A percentile compares a stretch with the other conserved stretches of the same genome.
These are phyloP conservation scores for Tuber borchii DNA, from an alignment of 495 filamentous ascomycete species.

Conservation along the genomic window DNA sequence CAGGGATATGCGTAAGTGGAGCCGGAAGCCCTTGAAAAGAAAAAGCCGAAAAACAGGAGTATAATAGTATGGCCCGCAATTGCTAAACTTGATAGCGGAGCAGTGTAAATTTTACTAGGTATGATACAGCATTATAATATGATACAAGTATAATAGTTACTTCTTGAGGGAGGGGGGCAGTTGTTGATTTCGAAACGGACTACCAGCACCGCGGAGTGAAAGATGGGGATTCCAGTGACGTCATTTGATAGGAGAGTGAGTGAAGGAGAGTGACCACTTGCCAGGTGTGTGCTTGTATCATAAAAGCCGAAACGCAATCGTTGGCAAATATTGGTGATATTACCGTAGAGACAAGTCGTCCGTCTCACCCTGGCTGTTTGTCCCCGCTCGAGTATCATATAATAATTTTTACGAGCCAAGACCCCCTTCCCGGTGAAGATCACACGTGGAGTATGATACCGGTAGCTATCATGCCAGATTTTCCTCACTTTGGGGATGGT, in stretches of 20 bases:
- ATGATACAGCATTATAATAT: no score
- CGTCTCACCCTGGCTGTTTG: not conserved
- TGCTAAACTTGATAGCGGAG: no score
- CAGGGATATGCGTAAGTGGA: not conserved
- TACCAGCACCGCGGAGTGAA: no score
- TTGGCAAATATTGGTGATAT: not conserved
- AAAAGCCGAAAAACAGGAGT: not conserved
- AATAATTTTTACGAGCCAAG: no score
- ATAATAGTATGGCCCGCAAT: not conserved
- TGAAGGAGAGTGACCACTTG: no score
- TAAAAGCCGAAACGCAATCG: not conserved
- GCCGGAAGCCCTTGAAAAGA: not conserved
- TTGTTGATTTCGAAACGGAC: no score
- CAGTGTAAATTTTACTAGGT: not conserved
- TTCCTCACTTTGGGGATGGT: not conserved
- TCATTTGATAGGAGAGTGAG: no score
- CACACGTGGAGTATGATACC: no score
- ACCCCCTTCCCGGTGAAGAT: no score
- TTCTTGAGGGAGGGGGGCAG: no score
- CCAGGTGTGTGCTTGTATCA: not conserved
- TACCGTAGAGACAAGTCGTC: not conserved
- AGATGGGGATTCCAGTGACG: no score
- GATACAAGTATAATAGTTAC: no score
- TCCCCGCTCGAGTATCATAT: not conserved
- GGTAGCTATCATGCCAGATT: not conserved